These are phyloP conservation scores for Cercospora sesami DNA, from an alignment of 2,329 filamentous ascomycete species.

Conservation along the genomic window DNA sequence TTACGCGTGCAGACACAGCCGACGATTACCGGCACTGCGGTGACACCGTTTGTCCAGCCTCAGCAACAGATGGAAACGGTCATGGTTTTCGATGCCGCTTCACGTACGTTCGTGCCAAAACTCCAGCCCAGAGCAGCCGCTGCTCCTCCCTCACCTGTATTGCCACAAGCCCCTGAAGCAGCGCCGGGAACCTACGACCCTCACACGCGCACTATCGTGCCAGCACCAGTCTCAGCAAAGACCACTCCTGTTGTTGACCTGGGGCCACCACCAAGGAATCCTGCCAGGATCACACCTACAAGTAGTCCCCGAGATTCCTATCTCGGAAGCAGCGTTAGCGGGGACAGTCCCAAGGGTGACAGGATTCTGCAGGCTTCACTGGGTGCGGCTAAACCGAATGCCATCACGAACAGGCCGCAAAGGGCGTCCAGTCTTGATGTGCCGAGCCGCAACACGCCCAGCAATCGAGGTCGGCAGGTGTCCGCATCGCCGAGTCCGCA, in stretches of 20 bases:
- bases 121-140: constrained; percentile 24
- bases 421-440: constrained; percentile 39
- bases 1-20: constrained; percentile 16
- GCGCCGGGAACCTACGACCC: constrained; percentile 36
- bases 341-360: background rate
- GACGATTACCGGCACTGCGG: constrained; percentile 14
- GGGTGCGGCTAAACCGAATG: constrained; percentile 31
- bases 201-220: constrained; percentile 35
- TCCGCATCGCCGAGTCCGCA: constrained; percentile 58
- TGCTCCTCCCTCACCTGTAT: constrained; percentile 22
- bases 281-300: constrained; percentile 34
- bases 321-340: constrained; percentile 20
- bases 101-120: constrained; percentile 34
- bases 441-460: constrained; percentile 24
- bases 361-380: constrained; percentile 26
- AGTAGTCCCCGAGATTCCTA: constrained; percentile 28
- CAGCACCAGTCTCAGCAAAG: constrained; percentile 2
- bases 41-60: constrained; percentile 4
- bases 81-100: constrained; percentile 38
- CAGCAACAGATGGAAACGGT: constrained; percentile 31
- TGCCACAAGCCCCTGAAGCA: constrained; percentile 18
- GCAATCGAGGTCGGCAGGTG: constrained; percentile 28
- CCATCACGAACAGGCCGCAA: constrained; percentile 23
- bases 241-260: constrained; percentile 29
- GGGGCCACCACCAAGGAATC: constrained; percentile 36